Evolutionary conservation across 371 early-diverging fungal species (phyloP).

Genomic region (Funneliformis caledonium): DNA sequence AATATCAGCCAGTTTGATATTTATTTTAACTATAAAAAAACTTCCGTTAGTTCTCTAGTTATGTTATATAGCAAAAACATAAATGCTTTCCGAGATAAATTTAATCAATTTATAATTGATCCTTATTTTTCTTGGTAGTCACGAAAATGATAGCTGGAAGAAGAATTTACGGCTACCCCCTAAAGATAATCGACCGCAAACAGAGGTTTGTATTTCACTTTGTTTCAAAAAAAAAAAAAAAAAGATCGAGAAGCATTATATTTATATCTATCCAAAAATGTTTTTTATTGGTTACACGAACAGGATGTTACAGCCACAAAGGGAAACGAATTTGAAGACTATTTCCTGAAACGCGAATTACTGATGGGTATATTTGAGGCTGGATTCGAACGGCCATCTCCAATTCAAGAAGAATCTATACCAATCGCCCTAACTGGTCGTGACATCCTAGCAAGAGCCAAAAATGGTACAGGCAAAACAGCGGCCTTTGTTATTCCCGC

Average conservation of each 20-base stretch:
- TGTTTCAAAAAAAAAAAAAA: too few species aligned
- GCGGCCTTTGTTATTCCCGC: conserved; percentile 97
- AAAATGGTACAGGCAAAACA: conserved; percentile 99
- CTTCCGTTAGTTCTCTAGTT: neutral
- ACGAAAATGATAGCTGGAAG: conserved; percentile 79
- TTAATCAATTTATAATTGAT: neutral
- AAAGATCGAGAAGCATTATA: neutral
- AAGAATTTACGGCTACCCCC: conserved; percentile 70
- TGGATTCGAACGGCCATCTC: conserved; percentile 98
- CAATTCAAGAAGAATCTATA: conserved; percentile 99
- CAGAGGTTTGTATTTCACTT: conserved; percentile 59
- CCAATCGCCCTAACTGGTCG: conserved; percentile 95
- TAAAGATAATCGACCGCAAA: conserved; percentile 89
- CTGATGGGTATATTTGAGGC: conserved; percentile 98
- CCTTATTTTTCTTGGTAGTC: conserved; percentile 46
- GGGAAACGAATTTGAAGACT: conserved; percentile 98
- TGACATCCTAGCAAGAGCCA: conserved; percentile 96
- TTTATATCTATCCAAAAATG: neutral
- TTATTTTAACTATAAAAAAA: neutral
- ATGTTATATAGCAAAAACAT: neutral
- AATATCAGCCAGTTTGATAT: neutral
- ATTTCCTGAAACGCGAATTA: conserved; percentile 94
- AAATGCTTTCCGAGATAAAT: neutral
- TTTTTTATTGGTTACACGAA: neutral
- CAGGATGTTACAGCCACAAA: conserved; percentile 94